These are phyloP conservation scores for Fusarium acutatum DNA, from an alignment of 2,329 filamentous ascomycete species.

Conservation along the genomic window DNA sequence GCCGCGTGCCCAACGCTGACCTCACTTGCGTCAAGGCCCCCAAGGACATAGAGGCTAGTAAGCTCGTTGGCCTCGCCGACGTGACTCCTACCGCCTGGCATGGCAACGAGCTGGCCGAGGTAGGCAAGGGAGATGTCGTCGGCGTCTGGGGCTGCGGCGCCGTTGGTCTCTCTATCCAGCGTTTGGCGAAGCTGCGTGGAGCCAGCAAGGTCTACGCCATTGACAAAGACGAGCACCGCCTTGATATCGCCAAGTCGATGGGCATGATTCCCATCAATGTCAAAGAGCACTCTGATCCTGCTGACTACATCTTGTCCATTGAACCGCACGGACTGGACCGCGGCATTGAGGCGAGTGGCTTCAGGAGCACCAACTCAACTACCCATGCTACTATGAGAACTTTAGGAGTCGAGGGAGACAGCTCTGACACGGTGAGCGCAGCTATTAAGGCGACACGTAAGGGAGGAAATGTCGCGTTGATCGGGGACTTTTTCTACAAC, in stretches of 20 bases:
- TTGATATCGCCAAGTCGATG: not conserved
- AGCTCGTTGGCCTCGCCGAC: not conserved
- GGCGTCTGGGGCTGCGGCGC: not conserved
- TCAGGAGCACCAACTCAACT: not conserved
- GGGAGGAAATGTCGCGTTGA: not conserved
- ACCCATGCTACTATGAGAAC: not conserved
- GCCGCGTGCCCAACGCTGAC: not conserved
- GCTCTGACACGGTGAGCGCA: not conserved
- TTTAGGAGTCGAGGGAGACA: not conserved
- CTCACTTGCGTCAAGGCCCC: slow-evolving; percentile 4
- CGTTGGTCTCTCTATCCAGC: not conserved
- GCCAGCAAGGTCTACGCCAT: not conserved
- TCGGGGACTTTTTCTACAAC: not conserved
- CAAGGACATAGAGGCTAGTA: not conserved
- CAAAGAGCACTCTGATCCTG: not conserved
- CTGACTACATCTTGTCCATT: not conserved
- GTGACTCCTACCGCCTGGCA: slow-evolving; percentile 4
- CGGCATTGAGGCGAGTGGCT: not conserved
- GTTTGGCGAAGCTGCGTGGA: not conserved
- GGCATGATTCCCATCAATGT: slow-evolving; percentile 2
- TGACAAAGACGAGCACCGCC: not conserved
- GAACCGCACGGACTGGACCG: not conserved
- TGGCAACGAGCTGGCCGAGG: not conserved
- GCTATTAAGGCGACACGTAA: not conserved
- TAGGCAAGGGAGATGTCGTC: not conserved